Percentiles rank a stretch among this genome's conserved stretches.
Conservation (phyloP, 148 eudicot genomes). For the Cornus controversa region DNA sequence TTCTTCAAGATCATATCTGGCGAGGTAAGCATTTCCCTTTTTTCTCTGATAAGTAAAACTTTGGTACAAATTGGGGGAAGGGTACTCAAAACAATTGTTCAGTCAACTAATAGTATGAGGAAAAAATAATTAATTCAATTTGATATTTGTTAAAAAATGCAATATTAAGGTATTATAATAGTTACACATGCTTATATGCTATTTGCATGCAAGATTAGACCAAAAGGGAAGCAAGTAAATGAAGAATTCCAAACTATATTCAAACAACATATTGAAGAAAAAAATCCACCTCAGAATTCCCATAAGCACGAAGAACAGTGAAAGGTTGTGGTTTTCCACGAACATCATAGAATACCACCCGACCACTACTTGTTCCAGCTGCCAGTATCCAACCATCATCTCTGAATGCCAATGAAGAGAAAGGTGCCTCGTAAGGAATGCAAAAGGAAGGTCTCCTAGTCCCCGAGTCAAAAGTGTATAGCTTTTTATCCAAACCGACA, state of each 20-base stretch:
- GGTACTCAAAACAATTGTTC: too few species aligned
- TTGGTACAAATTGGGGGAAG: too few species aligned
- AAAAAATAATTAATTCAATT: not conserved
- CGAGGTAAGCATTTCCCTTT: not conserved
- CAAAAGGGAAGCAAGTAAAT: not conserved
- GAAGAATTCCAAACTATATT: not conserved
- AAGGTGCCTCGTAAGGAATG: slow-evolving; percentile 84
- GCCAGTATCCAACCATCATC: slow-evolving; percentile 91
- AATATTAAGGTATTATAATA: not conserved
- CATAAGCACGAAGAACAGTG: slow-evolving; percentile 86
- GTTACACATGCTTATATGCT: not conserved
- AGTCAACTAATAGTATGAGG: not conserved
- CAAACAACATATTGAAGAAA: slow-evolving; percentile 1
- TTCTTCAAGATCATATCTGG: not conserved
- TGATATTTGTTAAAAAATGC: slow-evolving; percentile 3
- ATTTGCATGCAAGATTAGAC: not conserved
- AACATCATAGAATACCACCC: slow-evolving; percentile 87
- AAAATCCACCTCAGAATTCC: slow-evolving; percentile 71
- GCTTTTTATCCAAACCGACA: slow-evolving; percentile 91
- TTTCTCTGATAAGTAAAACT: not conserved
- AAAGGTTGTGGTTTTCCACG: slow-evolving; percentile 94
- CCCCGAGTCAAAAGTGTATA: slow-evolving; percentile 80
- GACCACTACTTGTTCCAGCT: slow-evolving; percentile 90
- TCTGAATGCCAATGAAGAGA: slow-evolving; percentile 83
- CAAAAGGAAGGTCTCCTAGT: slow-evolving; percentile 58